Evolutionary conservation across 441 rosid species (phyloP).

Genomic region (Macaranga tanarius): DNA sequence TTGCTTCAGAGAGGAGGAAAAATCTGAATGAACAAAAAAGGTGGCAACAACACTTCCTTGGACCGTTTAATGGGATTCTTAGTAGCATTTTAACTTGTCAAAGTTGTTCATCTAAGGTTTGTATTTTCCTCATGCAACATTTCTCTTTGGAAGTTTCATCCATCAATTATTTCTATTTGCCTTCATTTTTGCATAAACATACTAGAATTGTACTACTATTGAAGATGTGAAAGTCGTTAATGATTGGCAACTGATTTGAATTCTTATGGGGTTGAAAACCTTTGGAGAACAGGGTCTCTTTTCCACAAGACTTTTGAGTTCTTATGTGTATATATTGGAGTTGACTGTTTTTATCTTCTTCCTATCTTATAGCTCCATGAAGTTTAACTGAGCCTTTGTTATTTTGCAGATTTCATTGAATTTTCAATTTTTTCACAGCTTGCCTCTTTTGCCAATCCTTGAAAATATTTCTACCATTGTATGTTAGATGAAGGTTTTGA

Average conservation of each 20-base stretch:
- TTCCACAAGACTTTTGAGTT: not conserved
- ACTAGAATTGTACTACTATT: conserved; percentile 5
- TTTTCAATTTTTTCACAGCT: conserved; percentile 77
- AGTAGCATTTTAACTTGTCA: conserved; percentile 67
- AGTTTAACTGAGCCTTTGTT: conserved; percentile 5
- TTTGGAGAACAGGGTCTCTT: not conserved
- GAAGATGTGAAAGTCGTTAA: not conserved
- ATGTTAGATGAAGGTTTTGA: conserved; percentile 52
- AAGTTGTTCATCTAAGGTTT: conserved; percentile 83
- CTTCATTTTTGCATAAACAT: not conserved
- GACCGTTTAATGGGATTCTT: conserved; percentile 84
- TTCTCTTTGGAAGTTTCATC: conserved; percentile 16
- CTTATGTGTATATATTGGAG: not conserved
- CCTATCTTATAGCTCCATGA: not conserved
- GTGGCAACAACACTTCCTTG: conserved; percentile 78
- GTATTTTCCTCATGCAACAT: conserved; percentile 18
- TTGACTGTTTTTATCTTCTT: not conserved
- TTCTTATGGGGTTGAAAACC: not conserved
- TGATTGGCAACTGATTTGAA: not conserved
- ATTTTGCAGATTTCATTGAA: conserved; percentile 74
- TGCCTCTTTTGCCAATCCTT: conserved; percentile 65
- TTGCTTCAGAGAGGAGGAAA: conserved; percentile 34
- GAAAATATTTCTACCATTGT: conserved; percentile 60
- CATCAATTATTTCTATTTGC: not conserved
- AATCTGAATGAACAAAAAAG: conserved; percentile 51